These are phyloP conservation scores for Trametes villosa DNA, from an alignment of 768 basidiomycete genomes.

Conservation along the genomic window DNA sequence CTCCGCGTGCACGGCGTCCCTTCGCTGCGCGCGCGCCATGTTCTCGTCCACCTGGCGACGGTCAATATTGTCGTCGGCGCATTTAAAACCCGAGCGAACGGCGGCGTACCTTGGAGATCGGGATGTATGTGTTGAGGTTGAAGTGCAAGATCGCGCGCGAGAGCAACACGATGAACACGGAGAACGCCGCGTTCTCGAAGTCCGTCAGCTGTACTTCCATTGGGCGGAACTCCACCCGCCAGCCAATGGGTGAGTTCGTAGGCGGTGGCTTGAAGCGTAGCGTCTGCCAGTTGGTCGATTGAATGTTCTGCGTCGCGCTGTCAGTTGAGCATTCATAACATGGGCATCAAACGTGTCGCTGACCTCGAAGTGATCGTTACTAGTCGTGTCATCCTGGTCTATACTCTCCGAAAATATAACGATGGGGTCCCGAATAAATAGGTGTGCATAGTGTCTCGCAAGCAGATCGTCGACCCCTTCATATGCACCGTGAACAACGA, in stretches of 20 bases:
- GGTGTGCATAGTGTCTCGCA: constrained; percentile 89
- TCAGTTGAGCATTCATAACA: neutral
- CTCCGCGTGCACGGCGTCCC: constrained; percentile 73
- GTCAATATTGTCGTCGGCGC: constrained; percentile 1
- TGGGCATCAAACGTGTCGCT: constrained; percentile 13
- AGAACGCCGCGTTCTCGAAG: constrained; percentile 97
- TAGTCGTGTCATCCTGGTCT: constrained; percentile 84
- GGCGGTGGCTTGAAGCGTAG: constrained; percentile 98
- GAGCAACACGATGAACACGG: constrained; percentile 91
- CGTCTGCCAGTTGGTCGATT: constrained; percentile 99
- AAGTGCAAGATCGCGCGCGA: constrained; percentile 92
- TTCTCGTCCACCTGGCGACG: constrained; percentile 88
- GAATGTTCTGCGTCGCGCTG: constrained; percentile 75
- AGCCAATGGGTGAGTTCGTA: constrained; percentile 88
- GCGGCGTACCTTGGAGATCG: constrained; percentile 84
- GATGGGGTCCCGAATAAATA: constrained; percentile 97
- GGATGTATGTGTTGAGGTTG: constrained; percentile 93
- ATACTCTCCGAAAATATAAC: constrained; percentile 95
- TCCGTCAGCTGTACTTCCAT: constrained; percentile 99
- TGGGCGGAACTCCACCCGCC: constrained; percentile 97
- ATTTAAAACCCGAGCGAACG: neutral
- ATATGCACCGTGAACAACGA: too few species aligned
- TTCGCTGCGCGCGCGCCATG: constrained; percentile 86
- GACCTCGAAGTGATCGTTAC: constrained; percentile 97
- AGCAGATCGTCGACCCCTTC: constrained; percentile 85